phyloP scores from a whole-genome alignment of 805 yeast genomes.

The Wickerhamomyces silvicola region DNA sequence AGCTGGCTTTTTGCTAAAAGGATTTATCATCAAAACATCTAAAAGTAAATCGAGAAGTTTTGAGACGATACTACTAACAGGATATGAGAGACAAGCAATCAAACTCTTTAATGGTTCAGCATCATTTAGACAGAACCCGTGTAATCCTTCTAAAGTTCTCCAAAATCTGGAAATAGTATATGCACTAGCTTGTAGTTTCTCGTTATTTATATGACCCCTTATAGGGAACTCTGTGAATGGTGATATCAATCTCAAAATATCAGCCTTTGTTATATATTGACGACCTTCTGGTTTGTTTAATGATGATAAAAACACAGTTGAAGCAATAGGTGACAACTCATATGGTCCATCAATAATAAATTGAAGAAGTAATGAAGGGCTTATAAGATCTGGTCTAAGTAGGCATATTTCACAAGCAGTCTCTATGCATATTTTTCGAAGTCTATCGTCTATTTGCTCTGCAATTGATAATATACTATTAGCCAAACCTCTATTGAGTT shows the following conservation, averaged over 20 bases:
- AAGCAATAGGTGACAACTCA: conserved; percentile 35
- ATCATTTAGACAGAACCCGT: conserved; percentile 52
- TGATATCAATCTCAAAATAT: conserved; percentile 56
- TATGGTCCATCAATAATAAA: conserved; percentile 50
- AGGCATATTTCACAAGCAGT: conserved; percentile 47
- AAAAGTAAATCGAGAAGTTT: conserved; percentile 65
- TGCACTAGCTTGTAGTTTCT: conserved; percentile 54
- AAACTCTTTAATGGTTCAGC: conserved; percentile 51
- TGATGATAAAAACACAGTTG: conserved; percentile 45
- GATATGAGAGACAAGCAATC: conserved; percentile 53
- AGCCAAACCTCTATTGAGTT: conserved; percentile 55
- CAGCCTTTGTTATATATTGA: conserved; percentile 47
- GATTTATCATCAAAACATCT: conserved; percentile 56
- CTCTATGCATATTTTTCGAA: conserved; percentile 45
- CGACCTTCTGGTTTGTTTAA: conserved; percentile 53
- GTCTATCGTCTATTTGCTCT: conserved; percentile 45
- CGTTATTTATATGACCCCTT: conserved; percentile 40
- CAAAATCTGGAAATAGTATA: conserved; percentile 53
- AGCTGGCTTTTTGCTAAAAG: conserved; percentile 30
- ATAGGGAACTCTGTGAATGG: conserved; percentile 63
- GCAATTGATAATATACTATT: conserved; percentile 60
- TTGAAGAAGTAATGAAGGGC: conserved; percentile 35
- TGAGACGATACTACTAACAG: conserved; percentile 50
- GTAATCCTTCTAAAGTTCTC: conserved; percentile 72
- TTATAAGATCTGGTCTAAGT: conserved; percentile 35